Evolutionary conservation across 1,139 yeast genomes (phyloP), one percentile per base, ranked within the genome.

Genomic region (Dujonia santamariae): DNA sequence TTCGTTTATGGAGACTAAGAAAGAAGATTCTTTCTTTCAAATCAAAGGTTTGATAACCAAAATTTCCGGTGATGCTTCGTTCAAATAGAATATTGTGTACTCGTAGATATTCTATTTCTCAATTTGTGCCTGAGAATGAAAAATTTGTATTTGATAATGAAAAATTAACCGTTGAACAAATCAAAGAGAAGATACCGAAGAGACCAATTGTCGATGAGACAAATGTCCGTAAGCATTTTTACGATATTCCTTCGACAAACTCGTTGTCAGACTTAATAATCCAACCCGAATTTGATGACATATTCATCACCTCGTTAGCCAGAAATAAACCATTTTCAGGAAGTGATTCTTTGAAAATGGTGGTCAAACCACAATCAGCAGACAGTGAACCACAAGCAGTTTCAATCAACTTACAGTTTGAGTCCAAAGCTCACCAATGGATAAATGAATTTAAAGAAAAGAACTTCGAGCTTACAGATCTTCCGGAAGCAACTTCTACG

Each of bases 171-270:
- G 48, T 55, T 2, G 61, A 54, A 37, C 55, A 64, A 32, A 56
- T 61, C 36, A 44, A 38, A 14, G 63, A 59, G 3, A 65, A 69
- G 8, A 59, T 67, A 8, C 74, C 72, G 2, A 37, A 50, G 17
- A 52, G 47, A 39, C 63, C 63, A n/a, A 34, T 17, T 3, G 33
- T 47, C 19, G 13, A 4, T 14, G 39, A 43, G 2, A n/a, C n/a
- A n/a, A 25, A 44, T 13, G 33, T 49, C 1, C 39, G 42, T 4
- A 58, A 53, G 38, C 42, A 52, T 28, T 57, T 59, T 38, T 51
- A 53, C 34, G 63, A 65, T 24, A 63, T 69, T 30, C 43, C 53
- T 15, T 49, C 54, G 31, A 75, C 75, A 2, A 60, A 60, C 30
- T 51, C 53, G 18, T 52, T 63, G 7, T 59, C 63, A 3, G 73